Percentiles rank a stretch among this genome's conserved stretches.
Conservation (phyloP, 345 rosid genomes). For the Sisymbrium irio region DNA sequence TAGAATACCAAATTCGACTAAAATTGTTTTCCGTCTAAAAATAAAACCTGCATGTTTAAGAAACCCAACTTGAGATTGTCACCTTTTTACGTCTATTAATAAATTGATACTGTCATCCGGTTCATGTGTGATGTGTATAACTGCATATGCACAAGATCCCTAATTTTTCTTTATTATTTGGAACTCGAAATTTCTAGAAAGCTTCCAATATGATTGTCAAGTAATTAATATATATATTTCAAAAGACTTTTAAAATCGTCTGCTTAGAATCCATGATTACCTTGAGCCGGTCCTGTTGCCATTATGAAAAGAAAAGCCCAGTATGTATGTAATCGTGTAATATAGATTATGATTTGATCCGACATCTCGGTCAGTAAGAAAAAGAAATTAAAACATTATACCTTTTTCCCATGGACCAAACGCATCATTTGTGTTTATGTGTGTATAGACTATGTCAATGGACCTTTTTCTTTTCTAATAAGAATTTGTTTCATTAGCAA, state of each 20-base stretch:
- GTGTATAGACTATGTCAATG: background rate
- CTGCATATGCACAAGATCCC: background rate
- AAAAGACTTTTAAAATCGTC: background rate
- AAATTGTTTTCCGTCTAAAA: background rate
- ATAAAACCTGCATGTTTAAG: background rate
- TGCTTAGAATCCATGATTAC: constrained; percentile 2
- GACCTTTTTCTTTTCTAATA: background rate
- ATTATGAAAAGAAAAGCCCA: background rate
- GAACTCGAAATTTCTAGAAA: background rate
- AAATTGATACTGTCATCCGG: background rate
- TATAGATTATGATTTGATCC: background rate
- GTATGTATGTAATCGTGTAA: constrained; percentile 1
- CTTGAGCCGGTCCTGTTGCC: background rate
- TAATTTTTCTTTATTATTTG: background rate
- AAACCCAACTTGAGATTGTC: background rate
- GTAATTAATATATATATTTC: background rate
- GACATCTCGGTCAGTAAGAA: background rate
- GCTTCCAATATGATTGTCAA: background rate
- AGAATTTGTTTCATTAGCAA: background rate
- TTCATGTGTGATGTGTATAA: background rate
- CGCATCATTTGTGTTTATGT: background rate
- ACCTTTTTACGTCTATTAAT: too few relatives aligned
- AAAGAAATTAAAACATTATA: background rate
- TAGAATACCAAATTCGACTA: background rate
- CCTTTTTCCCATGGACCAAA: background rate